These are phyloP conservation scores for Phytophthora pisi DNA, from an alignment of 352 stramenopile genomes.

Conservation along the genomic window DNA sequence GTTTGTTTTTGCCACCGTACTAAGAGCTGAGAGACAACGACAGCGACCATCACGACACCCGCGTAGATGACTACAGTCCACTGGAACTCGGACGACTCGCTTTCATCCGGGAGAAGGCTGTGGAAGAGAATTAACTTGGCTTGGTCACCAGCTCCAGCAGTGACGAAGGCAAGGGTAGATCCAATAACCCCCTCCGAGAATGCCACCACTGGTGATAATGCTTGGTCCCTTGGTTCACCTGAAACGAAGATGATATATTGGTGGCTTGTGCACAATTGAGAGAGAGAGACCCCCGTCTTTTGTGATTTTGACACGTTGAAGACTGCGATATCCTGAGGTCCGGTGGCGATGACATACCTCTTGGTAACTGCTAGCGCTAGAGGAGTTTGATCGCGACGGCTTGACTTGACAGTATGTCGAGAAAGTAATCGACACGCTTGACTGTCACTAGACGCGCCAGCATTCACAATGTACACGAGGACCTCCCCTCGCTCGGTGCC, in stretches of 20 bases:
- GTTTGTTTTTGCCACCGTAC: slow-evolving; percentile 23
- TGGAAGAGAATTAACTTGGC: slow-evolving; percentile 38
- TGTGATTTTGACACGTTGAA: slow-evolving; percentile 33
- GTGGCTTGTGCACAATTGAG: slow-evolving; percentile 10
- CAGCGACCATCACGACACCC: slow-evolving; percentile 19
- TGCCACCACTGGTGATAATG: slow-evolving; percentile 7
- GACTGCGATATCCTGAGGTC: slow-evolving; percentile 15
- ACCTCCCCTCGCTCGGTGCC: slow-evolving; percentile 55
- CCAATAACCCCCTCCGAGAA: slow-evolving; percentile 39
- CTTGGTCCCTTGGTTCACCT: background rate
- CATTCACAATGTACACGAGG: slow-evolving; percentile 39
- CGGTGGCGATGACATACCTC: slow-evolving; percentile 29
- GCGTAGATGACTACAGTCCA: slow-evolving; percentile 37
- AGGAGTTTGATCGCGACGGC: background rate
- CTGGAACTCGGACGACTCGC: slow-evolving; percentile 24
- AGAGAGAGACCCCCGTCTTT: slow-evolving; percentile 9
- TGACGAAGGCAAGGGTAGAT: slow-evolving; percentile 31
- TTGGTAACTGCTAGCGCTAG: slow-evolving; percentile 17
- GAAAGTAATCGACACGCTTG: slow-evolving; percentile 26
- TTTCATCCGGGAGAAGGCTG: slow-evolving; percentile 34
- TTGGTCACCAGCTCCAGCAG: background rate
- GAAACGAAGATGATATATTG: background rate
- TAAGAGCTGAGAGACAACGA: slow-evolving; percentile 41
- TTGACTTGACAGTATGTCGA: slow-evolving; percentile 9
- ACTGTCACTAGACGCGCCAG: background rate